Evolutionary conservation across 2,329 filamentous ascomycete species (phyloP).

Genomic region (Alternaria burnsii): DNA sequence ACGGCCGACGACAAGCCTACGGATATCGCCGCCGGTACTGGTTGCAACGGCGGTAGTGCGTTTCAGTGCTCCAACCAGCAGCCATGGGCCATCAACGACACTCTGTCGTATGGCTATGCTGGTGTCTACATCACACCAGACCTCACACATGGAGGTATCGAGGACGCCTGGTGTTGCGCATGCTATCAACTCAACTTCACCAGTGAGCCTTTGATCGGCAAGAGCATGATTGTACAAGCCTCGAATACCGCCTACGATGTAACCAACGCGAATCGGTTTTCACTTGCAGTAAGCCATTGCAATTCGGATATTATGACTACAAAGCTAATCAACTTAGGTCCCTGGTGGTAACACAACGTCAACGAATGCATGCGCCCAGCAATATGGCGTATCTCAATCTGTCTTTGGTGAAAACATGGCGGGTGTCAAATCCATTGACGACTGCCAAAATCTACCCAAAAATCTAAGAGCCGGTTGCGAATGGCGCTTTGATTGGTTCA

Average conservation of each 20-base stretch:
- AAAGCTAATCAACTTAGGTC: conserved; percentile 34
- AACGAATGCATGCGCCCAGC: conserved; percentile 42
- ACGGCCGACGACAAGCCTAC: conserved; percentile 63
- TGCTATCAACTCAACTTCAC: conserved; percentile 71
- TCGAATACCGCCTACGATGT: conserved; percentile 65
- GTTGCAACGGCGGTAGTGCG: conserved; percentile 65
- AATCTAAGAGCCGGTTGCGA: conserved; percentile 36
- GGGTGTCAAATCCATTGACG: conserved; percentile 42
- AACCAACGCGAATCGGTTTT: conserved; percentile 44
- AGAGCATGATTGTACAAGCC: conserved; percentile 70
- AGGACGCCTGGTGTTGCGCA: conserved; percentile 71
- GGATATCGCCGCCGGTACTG: conserved; percentile 58
- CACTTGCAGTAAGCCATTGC: conserved; percentile 42
- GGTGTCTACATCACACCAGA: conserved; percentile 62
- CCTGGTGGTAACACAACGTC: conserved; percentile 50
- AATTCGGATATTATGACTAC: not conserved
- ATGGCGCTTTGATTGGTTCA: conserved; percentile 50
- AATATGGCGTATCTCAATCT: conserved; percentile 43
- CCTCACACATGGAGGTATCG: conserved; percentile 55
- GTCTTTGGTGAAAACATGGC: conserved; percentile 43
- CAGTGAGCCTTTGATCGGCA: conserved; percentile 63
- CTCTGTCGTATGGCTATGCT: conserved; percentile 70
- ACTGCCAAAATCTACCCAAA: conserved; percentile 47
- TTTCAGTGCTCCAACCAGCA: conserved; percentile 68
- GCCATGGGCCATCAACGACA: conserved; percentile 68